Evolutionary conservation across 495 filamentous ascomycete genomes (phyloP).

Genomic region (Lepidopterella palustris): DNA sequence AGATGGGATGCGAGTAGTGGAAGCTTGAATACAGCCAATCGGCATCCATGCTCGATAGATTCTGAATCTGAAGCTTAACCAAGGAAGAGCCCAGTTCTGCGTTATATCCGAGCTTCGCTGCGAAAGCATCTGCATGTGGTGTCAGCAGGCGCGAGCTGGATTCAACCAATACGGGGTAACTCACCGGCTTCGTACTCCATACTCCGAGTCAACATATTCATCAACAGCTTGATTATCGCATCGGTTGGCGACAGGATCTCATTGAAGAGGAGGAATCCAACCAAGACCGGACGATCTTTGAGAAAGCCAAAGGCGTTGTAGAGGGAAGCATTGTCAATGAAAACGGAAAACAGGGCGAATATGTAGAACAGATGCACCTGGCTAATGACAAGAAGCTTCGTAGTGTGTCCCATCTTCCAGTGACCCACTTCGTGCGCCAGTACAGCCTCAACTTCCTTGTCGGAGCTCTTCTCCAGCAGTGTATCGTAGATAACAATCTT

Average conservation of each 20-base stretch:
- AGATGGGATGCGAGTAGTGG: slow-evolving; percentile 94
- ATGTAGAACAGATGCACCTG: slow-evolving; percentile 90
- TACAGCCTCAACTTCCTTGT: slow-evolving; percentile 88
- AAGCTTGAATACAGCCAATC: slow-evolving; percentile 98
- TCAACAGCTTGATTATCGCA: slow-evolving; percentile 80
- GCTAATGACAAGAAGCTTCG: slow-evolving; percentile 75
- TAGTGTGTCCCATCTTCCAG: slow-evolving; percentile 93
- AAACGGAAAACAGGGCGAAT: slow-evolving; percentile 91
- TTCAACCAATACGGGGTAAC: slow-evolving; percentile 11
- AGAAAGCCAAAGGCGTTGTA: slow-evolving; percentile 88
- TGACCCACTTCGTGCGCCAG: slow-evolving; percentile 94
- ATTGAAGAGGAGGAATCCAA: slow-evolving; percentile 94
- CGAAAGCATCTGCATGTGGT: slow-evolving; percentile 61
- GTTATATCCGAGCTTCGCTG: slow-evolving; percentile 76
- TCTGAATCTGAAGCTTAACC: slow-evolving; percentile 97
- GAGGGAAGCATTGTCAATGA: slow-evolving; percentile 89
- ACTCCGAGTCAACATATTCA: slow-evolving; percentile 90
- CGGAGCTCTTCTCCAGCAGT: slow-evolving; percentile 86
- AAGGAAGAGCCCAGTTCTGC: slow-evolving; percentile 75
- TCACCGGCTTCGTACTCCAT: slow-evolving; percentile 94
- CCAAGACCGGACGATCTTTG: slow-evolving; percentile 79
- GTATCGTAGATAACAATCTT: slow-evolving; percentile 99
- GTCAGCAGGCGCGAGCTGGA: neutral
- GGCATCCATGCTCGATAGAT: slow-evolving; percentile 96
- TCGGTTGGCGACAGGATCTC: slow-evolving; percentile 90